Evolutionary conservation across 2,329 filamentous ascomycete genomes (phyloP), one percentile per base, ranked within the genome.

Genomic region (Hawksworthiomyces lignivorus): DNA sequence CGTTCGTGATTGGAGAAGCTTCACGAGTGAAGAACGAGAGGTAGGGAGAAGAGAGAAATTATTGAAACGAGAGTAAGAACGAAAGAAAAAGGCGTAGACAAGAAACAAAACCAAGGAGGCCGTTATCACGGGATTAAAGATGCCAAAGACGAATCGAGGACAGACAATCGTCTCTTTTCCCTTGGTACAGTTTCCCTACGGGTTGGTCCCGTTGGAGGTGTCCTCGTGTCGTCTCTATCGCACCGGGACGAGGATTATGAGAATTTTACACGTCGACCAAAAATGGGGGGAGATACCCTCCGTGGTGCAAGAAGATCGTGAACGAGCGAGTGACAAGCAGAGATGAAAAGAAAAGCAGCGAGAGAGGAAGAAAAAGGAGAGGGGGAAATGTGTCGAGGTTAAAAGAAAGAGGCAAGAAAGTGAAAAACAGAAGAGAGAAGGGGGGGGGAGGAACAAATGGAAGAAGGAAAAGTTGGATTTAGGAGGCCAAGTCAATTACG

Each of bases 371-470:
- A 37, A 41, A 46, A 44, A 50, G 51, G 43, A 50, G 49, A 42
- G 36, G 49, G 48, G 48, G 48, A 48, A n/a, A n/a, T n/a, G n/a
- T n/a, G n/a, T n/a, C n/a, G n/a, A n/a, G n/a, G n/a, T n/a, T n/a
- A n/a, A 43, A 49, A 14, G 20, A 48, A 48, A 52, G 50, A 48
- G 48, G 55, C 46, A 7, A 21, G 49, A 50, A 53, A 51, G 48
- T 53, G 39, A 56, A 55, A 54, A n/a, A 53, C 53, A 53, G 46
- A 44, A 50, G 34, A 44, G 45, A 46, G 41, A 52, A 48, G 35
- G 33, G 46, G 48, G 41, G 46, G 41, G 33, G 15, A 26, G 27
- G 20, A 38, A 39, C 28, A 30, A 42, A 28, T 35, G 39, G 40
- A 12, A 26, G 24, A 26, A n/a, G 22, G 14, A 35, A 41, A 35